Evolutionary conservation across 768 basidiomycete genomes (phyloP), one percentile per base, ranked within the genome.

Genomic region (Agrocybe pediades): DNA sequence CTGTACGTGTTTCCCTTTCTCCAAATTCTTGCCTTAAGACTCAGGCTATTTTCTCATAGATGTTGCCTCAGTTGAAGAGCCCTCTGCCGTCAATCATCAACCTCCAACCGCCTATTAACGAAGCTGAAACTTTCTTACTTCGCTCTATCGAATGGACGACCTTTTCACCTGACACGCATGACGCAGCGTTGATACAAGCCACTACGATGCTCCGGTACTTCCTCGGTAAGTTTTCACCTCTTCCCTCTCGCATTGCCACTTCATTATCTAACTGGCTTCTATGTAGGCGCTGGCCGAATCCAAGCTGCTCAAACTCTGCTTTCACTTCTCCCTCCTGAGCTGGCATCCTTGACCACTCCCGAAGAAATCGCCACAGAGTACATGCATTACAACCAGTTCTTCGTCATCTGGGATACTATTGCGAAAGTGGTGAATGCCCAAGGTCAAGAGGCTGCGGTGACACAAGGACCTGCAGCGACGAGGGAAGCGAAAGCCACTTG

Each of bases 111-210:
- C 75, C 79, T 0, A 76, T 87, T 0, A 81, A 76, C 1, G 83
- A 85, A 15, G 68, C 71, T 0, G 89, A 93, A 64, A 63, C 71
- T 56, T 67, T 90, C 44, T 75, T 98, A 7, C 77, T 96, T 25
- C 84, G 95, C 17, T 90, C 92, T 0, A 87, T 98, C 45, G 95
- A 98, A 63, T 99, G 96, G 96, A 90, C 95, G 47, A 88, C 84
- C 0, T 90, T 90, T 66, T 75, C 80, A 59, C 81, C 84, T 26
- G 72, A 79, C 5, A 98, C 95, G 1, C 85, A 87, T 57, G 72
- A 77, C 9, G 86, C 86, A 6, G 95, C 95, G 0, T 72, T 98
- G 8, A 84, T 90, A 63, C 92, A 95, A 62, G 86, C 92, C 1
- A 95, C 95, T 53, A 87, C 90, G 36, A 89, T 97, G 54, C 66